Base-by-base conservation (phyloP, 192 early-diverging fungal species). In the Coemansia biformis region DNA sequence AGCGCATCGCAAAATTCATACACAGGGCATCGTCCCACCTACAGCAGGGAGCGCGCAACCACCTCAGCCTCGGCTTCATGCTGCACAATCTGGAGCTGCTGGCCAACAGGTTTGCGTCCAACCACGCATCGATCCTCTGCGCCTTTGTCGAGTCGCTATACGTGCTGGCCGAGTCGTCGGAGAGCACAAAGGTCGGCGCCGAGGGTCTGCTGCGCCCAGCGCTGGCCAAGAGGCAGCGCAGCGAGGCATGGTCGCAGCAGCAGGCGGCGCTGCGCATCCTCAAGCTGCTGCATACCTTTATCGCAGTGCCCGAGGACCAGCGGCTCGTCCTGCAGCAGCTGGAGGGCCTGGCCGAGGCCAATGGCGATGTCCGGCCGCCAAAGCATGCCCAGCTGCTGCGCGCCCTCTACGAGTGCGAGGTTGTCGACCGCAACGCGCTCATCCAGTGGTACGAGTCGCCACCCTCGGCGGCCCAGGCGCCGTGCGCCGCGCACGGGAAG, bases 1-100 rank as follows among this genome's bases (percentile, higher is more conserved):
- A 74, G 64, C 71, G 71, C 17, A 61, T 74, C 21, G 71, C 71
- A 57, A 74, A 74, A 46, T 74, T 74, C 42, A 47, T 74, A 15
- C 57, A 42, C 39, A 58, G 71, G 8, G 71, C 71, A 8, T 63
- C 71, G 34, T 74, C 71, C 21, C 71, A 74, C 34, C 40, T 74
- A 47, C 63, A 57, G 51, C 71, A 74, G 42, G 63, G 71, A 3
- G 71, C 64, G 18, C 71, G 71, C 23, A 50, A 64, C 5, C 59
- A 64, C 2, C 54, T 74, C 23, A 74, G 51, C 21, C 51, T 63
- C 17, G 71, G 71, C 9, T 74, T 74, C 31, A 74, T 74, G 71
- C 43, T 74, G 63, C 54, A 61, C 48, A 74, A 66, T 11, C 38
- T 74, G 8, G 59, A 74, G 35, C 31, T 49, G 11, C 48, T 57